phyloP scores from a whole-genome alignment of 2,329 filamentous ascomycete species.

The Colletotrichum sp. region DNA sequence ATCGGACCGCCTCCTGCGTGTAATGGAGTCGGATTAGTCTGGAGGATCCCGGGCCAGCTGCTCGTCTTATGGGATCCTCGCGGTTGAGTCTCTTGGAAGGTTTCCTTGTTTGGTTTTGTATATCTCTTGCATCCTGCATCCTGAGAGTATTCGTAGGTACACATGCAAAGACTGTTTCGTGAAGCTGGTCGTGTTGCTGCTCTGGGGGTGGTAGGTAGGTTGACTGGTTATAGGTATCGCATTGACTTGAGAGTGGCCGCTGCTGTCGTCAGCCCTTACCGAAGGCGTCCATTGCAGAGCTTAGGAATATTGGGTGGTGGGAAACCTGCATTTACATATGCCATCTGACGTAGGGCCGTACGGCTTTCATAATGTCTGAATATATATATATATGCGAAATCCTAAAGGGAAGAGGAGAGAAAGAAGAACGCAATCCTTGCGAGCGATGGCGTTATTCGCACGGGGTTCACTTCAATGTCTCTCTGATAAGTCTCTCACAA shows the following conservation, averaged over 20 bases:
- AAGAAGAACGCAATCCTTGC: neutral
- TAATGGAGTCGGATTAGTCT: too few relatives aligned
- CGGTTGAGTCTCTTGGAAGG: neutral
- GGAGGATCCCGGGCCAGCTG: too few relatives aligned
- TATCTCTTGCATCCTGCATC: neutral
- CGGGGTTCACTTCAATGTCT: too few relatives aligned
- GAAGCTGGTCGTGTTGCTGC: fast-evolving
- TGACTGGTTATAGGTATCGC: neutral
- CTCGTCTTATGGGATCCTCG: neutral
- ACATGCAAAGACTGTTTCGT: fast-evolving
- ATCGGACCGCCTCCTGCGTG: too few relatives aligned
- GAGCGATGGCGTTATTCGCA: too few relatives aligned
- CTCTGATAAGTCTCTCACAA: too few relatives aligned
- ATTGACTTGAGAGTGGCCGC: neutral
- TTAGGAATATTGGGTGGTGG: fast-evolving
- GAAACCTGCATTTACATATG: neutral
- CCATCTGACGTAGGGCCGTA: neutral
- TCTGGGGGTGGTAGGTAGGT: fast-evolving
- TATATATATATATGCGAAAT: neutral
- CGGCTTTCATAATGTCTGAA: too few relatives aligned
- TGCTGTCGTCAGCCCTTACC: too few relatives aligned
- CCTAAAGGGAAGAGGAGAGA: neutral
- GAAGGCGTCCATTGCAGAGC: too few relatives aligned
- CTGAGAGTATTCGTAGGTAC: fast-evolving
- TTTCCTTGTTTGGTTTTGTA: neutral